Base-by-base conservation (phyloP, 352 stramenopile genomes). In the Globisporangium lucens region DNA sequence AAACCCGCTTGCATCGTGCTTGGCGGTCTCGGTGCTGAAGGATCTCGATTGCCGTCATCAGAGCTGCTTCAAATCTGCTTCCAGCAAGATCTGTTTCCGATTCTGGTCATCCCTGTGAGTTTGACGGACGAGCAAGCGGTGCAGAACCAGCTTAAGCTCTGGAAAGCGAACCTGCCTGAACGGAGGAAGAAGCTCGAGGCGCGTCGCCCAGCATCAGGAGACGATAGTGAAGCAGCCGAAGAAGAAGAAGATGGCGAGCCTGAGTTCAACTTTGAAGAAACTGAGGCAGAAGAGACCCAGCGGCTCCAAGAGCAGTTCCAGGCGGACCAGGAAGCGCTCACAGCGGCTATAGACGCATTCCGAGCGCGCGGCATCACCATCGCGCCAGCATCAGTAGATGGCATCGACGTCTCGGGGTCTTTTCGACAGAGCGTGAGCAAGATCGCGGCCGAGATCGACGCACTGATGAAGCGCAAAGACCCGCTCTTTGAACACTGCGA, bases 401-500 rank as follows among this genome's bases (percentile, higher is more conserved):
- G 35, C 35, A 17, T 90, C 35, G 51, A 74, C 24, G 69, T 75
- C 1, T 63, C 70, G 15, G 62, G 52, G 0, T 75, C 77, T 5
- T 56, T 65, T 36, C 80, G 84, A 27, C 79, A 85, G 61, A 68
- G 74, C 8, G 47, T 74, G 35, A 83, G 86, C 56, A 55, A 62
- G 6, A 55, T 87, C 6, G 43, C 56, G 17, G 36, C 46, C 4
- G 56, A 73, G 10, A 13, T 92, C 8, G 47, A 75, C 6, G 52
- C 64, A 0, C 76, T 89, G 10, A 71, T 87, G 38, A 51, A 43
- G 46, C 74, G 70, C 6, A 83, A 78, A 58, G 68, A 70, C 7
- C 69, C 81, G 2, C 60, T 90, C 6, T 82, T 91, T 41, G 80
- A 89, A 20, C 68, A 61, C 9, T 80, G 68, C 15, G 70, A 89